Evolutionary conservation across 2,329 filamentous ascomycete species (phyloP).

Genomic region (Leptoxyphium fumago): DNA sequence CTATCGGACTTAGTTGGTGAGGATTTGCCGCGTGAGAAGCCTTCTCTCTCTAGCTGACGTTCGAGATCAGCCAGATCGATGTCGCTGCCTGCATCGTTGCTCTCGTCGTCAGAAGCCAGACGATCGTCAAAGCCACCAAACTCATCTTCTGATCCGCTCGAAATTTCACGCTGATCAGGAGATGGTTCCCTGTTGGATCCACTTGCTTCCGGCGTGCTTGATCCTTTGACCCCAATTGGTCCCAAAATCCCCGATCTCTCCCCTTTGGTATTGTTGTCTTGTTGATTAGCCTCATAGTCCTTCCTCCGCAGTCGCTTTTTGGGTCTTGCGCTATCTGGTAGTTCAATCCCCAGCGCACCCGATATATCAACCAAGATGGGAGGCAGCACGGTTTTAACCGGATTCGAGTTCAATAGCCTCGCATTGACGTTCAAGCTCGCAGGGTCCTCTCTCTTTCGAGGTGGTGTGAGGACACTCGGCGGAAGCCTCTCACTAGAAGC

Average conservation of each 20-base stretch:
- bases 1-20: not conserved
- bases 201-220: not conserved
- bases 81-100: conserved; percentile 19
- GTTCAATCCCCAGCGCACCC: conserved; percentile 21
- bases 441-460: conserved; percentile 15
- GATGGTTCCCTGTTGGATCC: conserved; percentile 2
- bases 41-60: conserved; percentile 12
- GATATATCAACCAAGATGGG: conserved; percentile 29
- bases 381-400: conserved; percentile 40
- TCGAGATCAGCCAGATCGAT: conserved; percentile 14
- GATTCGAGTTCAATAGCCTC: conserved; percentile 44
- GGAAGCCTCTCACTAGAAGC: conserved; percentile 34
- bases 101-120: conserved; percentile 24
- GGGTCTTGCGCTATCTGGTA: conserved; percentile 5
- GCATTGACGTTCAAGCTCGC: conserved; percentile 44
- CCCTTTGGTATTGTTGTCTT: not conserved
- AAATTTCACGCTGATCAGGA: not conserved
- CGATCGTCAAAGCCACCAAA: conserved; percentile 19
- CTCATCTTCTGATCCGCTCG: conserved; percentile 1
- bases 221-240: not conserved
- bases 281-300: conserved; percentile 5
- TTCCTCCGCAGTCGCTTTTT: conserved; percentile 17
- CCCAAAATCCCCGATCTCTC: conserved; percentile 1
- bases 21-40: conserved; percentile 4
- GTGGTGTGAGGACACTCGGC: not conserved